Conservation (phyloP, 108 stramenopile species). For the Seminavis robusta region DNA sequence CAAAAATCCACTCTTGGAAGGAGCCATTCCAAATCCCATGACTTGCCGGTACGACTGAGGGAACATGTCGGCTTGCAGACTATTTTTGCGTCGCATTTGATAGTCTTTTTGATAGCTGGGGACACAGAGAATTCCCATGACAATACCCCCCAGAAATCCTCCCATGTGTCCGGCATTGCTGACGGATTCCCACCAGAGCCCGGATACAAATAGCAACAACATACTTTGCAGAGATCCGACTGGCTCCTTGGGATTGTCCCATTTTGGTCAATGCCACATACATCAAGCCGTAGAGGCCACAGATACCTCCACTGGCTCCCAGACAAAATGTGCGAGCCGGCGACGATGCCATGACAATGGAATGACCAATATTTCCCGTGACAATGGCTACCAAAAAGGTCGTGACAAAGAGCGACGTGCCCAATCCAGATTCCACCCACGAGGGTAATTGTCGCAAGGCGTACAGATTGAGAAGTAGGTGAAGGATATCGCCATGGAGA, state of each 20-base stretch:
- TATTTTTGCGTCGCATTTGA: slow-evolving; percentile 46
- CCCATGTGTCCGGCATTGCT: slow-evolving; percentile 69
- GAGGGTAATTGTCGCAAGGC: slow-evolving; percentile 43
- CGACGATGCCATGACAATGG: too few species aligned
- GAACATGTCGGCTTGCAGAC: slow-evolving; percentile 32
- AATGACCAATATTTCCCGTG: slow-evolving; percentile 59
- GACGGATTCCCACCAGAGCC: slow-evolving; percentile 45
- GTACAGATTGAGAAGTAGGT: slow-evolving; percentile 58
- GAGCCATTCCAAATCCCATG: slow-evolving; percentile 65
- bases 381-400: slow-evolving; percentile 60
- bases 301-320: slow-evolving; percentile 77
- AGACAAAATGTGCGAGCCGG: slow-evolving; percentile 34
- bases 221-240: slow-evolving; percentile 50
- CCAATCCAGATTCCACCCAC: slow-evolving; percentile 64
- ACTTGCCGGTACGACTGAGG: slow-evolving; percentile 49
- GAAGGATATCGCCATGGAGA: slow-evolving; percentile 62
- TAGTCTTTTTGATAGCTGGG: slow-evolving; percentile 61
- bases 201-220: slow-evolving; percentile 46
- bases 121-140: slow-evolving; percentile 58
- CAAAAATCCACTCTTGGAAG: slow-evolving; percentile 32
- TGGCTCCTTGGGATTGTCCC: slow-evolving; percentile 40
- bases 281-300: slow-evolving; percentile 71
- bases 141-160: slow-evolving; percentile 65
- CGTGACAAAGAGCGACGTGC: slow-evolving; percentile 52
- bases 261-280: slow-evolving; percentile 58